Conservation (phyloP, 2,329 filamentous ascomycete species). For the Exophiala sp. region DNA sequence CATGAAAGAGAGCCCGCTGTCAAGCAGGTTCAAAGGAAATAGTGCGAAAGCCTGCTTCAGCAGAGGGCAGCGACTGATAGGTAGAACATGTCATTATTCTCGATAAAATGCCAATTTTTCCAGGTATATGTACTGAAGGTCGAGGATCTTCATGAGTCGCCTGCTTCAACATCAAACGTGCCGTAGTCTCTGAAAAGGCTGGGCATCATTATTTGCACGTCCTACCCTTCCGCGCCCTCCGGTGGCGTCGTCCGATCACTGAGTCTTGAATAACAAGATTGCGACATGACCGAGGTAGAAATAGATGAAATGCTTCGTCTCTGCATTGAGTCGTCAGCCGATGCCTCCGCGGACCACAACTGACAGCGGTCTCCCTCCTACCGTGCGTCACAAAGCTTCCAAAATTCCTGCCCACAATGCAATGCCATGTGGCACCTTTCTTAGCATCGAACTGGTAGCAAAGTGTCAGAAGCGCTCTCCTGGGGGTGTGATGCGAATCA, state of each 20-base stretch:
- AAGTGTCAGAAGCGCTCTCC: constrained; percentile 13
- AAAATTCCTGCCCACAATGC: constrained; percentile 97
- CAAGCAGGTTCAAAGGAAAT: neutral
- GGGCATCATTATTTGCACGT: neutral
- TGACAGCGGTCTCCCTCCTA: constrained; percentile 43
- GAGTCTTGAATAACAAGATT: constrained; percentile 97
- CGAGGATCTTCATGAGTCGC: neutral
- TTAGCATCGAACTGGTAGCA: constrained; percentile 79
- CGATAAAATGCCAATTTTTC: neutral
- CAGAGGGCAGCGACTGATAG: neutral
- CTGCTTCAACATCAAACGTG: neutral
- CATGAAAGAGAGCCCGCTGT: too few relatives aligned
- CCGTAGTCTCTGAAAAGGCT: neutral
- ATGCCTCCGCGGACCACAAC: neutral
- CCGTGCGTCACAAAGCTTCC: constrained; percentile 98
- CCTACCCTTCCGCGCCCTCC: too few relatives aligned
- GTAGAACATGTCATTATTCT: neutral
- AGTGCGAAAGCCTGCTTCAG: neutral
- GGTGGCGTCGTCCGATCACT: too few relatives aligned
- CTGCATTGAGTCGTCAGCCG: constrained; percentile 44
- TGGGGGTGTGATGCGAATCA: constrained; percentile 1
- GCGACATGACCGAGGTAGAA: constrained; percentile 99
- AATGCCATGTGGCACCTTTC: constrained; percentile 98
- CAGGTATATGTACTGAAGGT: neutral
- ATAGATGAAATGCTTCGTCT: constrained; percentile 99